phyloP scores from a whole-genome alignment of 371 early-diverging fungal genomes.

The Enterospora canceri region DNA sequence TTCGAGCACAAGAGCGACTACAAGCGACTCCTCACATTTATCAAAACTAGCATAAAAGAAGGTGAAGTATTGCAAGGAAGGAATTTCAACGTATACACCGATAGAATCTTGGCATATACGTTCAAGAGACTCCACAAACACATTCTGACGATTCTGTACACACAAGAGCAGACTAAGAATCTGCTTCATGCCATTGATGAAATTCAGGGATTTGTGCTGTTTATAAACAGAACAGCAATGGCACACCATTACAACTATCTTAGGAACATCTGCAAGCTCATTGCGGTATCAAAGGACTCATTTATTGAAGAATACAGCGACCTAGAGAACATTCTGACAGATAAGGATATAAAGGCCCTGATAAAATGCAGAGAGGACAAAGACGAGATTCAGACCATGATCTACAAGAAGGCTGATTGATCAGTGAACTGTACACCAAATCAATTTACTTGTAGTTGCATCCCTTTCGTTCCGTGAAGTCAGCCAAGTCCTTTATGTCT shows the following conservation, averaged over 20 bases:
- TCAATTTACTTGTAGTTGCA: conserved; percentile 5
- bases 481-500: background rate
- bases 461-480: conserved; percentile 1
- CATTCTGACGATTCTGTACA: conserved; percentile 17
- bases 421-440: background rate
- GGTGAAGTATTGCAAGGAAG: conserved; percentile 24
- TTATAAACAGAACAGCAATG: conserved; percentile 2
- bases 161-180: conserved; percentile 3
- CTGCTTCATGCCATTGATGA: conserved; percentile 16
- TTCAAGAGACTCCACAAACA: conserved; percentile 8
- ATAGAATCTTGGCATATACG: conserved; percentile 2
- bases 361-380: conserved; percentile 36
- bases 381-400: conserved; percentile 1
- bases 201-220: conserved; percentile 11
- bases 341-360: conserved; percentile 22
- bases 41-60: conserved; percentile 11
- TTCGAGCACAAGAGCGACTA: conserved; percentile 9
- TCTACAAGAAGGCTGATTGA: background rate
- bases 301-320: conserved; percentile 9
- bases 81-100: conserved; percentile 4
- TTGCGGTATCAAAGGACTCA: conserved; percentile 7
- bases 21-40: conserved; percentile 4
- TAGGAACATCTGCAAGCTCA: conserved; percentile 16
- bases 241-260: conserved; percentile 8
- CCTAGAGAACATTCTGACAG: conserved; percentile 3